Evolutionary conservation across 306 rosid genomes (phyloP), one percentile per base, ranked within the genome.

Genomic region (Cicer cuneatum): DNA sequence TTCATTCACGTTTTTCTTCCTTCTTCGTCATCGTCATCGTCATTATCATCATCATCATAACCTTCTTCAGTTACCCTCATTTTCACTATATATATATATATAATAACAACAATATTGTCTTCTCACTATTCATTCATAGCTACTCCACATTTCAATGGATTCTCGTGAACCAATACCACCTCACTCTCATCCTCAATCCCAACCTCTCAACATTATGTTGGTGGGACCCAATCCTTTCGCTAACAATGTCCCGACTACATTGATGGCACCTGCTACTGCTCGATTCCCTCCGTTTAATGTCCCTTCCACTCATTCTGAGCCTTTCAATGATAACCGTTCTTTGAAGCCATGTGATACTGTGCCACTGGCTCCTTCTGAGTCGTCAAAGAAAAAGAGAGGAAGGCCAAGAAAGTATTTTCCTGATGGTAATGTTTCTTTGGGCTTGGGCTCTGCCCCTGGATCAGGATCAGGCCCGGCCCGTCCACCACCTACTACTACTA

Each of bases 161-260:
- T 53, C 60, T 2, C 35, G 60, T 18, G 60, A 53, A 51, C 57
- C 57, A 51, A 19, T 21, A 6, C 57, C 57, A 51, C 57, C 57
- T 2, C 57, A 51, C 0, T 3, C 57, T 51, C 57, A 53, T 10
- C 29, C 9, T 53, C 35, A 53, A 18, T 12, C 54, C 54, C 43
- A 40, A 1, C 7, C 8, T 40, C 43, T 40, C 10, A 53, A 53
- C 12, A 11, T 18, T 19, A 13, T 18, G 1, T 19, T 9, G 29
- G 6, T 53, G 12, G 35, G 60, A 2, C 60, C 60, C 29, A 18
- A 18, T 9, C 60, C 60, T 10, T 53, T 53, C 33, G 2, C 33
- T 9, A 53, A 53, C 60, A 53, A 15, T 18, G 6, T 10, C 11
- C 35, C 60, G 2, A 16, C 33, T 8, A 53, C 60, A 16, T 8